A percentile compares a stretch with the other conserved stretches of the same genome.
These are phyloP conservation scores for Mesembryanthemum crystallinum DNA, from an alignment of 148 eudicot species.

Conservation along the genomic window DNA sequence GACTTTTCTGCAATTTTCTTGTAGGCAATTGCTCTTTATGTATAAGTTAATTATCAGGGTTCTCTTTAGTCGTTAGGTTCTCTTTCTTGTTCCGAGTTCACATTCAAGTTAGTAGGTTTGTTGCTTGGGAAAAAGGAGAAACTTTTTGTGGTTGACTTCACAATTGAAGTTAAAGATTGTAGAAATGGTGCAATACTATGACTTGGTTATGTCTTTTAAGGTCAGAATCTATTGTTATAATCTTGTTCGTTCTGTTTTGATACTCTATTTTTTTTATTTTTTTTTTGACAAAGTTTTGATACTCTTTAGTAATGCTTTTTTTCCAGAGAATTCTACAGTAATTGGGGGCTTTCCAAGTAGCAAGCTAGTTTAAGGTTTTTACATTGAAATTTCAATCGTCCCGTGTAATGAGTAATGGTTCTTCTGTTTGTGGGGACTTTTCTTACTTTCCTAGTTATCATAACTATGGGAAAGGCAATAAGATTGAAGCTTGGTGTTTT, in stretches of 20 bases:
- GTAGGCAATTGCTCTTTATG: not conserved
- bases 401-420: not conserved
- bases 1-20: not conserved
- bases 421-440: not conserved
- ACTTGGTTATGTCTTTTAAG: conserved; percentile 5
- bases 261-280: too few relatives aligned
- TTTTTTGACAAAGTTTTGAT: too few relatives aligned
- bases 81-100: not conserved
- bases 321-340: not conserved
- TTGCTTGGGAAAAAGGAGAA: conserved; percentile 1
- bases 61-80: not conserved
- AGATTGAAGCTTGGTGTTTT: not conserved
- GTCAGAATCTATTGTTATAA: not conserved
- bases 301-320: not conserved
- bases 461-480: too few relatives aligned
- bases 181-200: not conserved
- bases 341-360: not conserved
- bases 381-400: conserved; percentile 4
- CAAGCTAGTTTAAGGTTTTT: not conserved
- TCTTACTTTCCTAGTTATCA: not conserved
- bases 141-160: conserved; percentile 14
- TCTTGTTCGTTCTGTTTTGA: not conserved
- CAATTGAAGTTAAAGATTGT: not conserved
- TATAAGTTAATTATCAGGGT: not conserved
- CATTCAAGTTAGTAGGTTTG: conserved; percentile 12